Base-by-base conservation (phyloP, 2,329 filamentous ascomycete genomes). In the Nothophaeocryptopus gaeumannii region DNA sequence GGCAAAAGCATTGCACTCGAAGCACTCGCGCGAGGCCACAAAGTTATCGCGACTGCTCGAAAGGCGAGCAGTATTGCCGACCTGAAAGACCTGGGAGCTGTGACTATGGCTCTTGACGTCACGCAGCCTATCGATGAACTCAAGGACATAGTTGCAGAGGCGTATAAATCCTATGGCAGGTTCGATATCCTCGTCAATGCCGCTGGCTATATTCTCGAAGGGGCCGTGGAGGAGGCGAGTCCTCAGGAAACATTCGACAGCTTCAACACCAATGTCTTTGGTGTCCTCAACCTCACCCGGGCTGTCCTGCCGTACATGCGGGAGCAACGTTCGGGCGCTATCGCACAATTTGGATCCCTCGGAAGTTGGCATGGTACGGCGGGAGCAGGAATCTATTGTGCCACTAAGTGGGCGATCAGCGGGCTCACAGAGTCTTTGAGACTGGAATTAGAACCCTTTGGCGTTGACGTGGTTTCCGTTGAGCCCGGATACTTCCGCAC, bases 401-500 rank as follows among this genome's bases (percentile, higher is more conserved):
- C 75, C 63, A 71, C 72, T 16, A 81, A 82, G 59, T 71, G 70
- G 11, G 72, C 74, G 15, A 58, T 74, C 3, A 73, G 73, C 7
- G 73, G 71, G 5, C 53, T 79, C 5, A 72, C 72, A 2, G 74
- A 77, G 47, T 69, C 70, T 0, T 64, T 80, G 2, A 62, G 63
- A 0, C 50, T 62, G 0, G 78, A 81, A 62, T 62, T 80, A 1
- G 59, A 57, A 51, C 13, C 67, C 3, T 70, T 72, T 20, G 68
- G 71, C 0, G 66, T 77, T 50, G 66, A 75, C 41, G 67, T 66
- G 55, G 67, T 73, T 0, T 60, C 70, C 1, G 64, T 81, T 2
- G 78, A 79, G 51, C 78, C 78, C 0, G 79, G 78, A 0, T 76
- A 77, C 50, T 81, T 81, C 59, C 73, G 78, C 2, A 81, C 78